Conservation (phyloP, 331 rosid genomes). For the Spiraea crenata region DNA sequence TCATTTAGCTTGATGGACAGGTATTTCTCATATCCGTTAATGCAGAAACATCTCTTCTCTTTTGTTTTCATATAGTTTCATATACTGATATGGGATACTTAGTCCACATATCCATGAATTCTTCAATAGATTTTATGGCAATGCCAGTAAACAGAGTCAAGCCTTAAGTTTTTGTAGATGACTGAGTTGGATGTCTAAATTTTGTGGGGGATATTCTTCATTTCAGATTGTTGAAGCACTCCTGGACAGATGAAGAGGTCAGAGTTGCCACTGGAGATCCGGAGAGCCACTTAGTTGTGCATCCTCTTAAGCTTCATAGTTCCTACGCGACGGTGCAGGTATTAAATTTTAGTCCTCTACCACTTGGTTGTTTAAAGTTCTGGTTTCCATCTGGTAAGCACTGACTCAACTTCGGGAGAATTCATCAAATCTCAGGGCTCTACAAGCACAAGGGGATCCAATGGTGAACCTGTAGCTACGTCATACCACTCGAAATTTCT, state of each 20-base stretch:
- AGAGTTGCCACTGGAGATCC: slow-evolving; percentile 67
- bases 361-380: slow-evolving; percentile 7
- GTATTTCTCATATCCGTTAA: slow-evolving; percentile 30
- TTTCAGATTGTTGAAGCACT: slow-evolving; percentile 51
- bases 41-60: background rate
- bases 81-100: background rate
- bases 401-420: background rate
- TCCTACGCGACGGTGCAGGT: slow-evolving; percentile 73
- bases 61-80: background rate
- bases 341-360: slow-evolving; percentile 19
- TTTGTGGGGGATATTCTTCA: slow-evolving; percentile 8
- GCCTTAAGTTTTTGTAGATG: background rate
- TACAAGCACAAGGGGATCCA: slow-evolving; percentile 53
- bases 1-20: slow-evolving; percentile 43
- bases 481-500: slow-evolving; percentile 87
- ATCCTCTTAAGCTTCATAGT: slow-evolving; percentile 72
- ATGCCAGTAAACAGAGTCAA: background rate
- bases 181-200: background rate
- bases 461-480: slow-evolving; percentile 82
- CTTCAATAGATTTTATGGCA: background rate
- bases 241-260: slow-evolving; percentile 76
- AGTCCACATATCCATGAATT: background rate
- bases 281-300: slow-evolving; percentile 45
- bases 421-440: slow-evolving; percentile 49
- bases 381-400: background rate